Evolutionary conservation across 2,329 filamentous ascomycete species (phyloP).

Genomic region (Aspergillus thermomutatus): DNA sequence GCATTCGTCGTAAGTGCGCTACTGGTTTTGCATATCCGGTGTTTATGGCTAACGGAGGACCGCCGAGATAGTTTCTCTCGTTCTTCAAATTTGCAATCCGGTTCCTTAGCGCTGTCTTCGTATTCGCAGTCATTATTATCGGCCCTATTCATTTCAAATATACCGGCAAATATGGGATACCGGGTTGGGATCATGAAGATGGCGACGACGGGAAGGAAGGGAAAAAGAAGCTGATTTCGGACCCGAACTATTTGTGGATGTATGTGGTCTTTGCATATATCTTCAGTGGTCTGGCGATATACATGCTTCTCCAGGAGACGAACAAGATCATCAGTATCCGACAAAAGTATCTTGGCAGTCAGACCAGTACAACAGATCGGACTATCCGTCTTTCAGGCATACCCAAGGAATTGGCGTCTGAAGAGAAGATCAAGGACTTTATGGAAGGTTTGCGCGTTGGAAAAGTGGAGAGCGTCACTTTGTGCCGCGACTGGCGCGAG

Average conservation of each 20-base stretch:
- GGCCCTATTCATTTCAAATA: slow-evolving; percentile 79
- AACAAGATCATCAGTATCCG: slow-evolving; percentile 78
- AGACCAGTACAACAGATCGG: slow-evolving; percentile 92
- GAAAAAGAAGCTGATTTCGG: slow-evolving; percentile 32
- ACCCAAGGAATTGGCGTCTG: slow-evolving; percentile 71
- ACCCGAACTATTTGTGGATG: slow-evolving; percentile 72
- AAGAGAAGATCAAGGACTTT: slow-evolving; percentile 78
- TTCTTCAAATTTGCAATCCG: slow-evolving; percentile 96
- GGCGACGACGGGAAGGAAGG: slow-evolving; percentile 29
- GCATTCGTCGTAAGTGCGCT: slow-evolving; percentile 73
- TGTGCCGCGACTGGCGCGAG: slow-evolving; percentile 83
- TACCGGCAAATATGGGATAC: slow-evolving; percentile 41
- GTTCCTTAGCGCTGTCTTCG: slow-evolving; percentile 72
- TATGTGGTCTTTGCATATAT: slow-evolving; percentile 94
- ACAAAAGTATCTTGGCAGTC: slow-evolving; percentile 87
- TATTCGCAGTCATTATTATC: slow-evolving; percentile 77
- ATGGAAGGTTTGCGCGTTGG: slow-evolving; percentile 87
- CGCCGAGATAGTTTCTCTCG: slow-evolving; percentile 63
- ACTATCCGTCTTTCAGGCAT: slow-evolving; percentile 91
- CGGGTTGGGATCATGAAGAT: slow-evolving; percentile 35
- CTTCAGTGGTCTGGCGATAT: slow-evolving; percentile 78
- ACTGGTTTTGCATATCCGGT: background rate
- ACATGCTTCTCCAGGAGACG: slow-evolving; percentile 79
- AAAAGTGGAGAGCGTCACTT: slow-evolving; percentile 78
- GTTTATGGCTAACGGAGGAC: background rate